Base-by-base conservation (phyloP, 805 yeast species). In the Suhomyces xylopsoci region DNA sequence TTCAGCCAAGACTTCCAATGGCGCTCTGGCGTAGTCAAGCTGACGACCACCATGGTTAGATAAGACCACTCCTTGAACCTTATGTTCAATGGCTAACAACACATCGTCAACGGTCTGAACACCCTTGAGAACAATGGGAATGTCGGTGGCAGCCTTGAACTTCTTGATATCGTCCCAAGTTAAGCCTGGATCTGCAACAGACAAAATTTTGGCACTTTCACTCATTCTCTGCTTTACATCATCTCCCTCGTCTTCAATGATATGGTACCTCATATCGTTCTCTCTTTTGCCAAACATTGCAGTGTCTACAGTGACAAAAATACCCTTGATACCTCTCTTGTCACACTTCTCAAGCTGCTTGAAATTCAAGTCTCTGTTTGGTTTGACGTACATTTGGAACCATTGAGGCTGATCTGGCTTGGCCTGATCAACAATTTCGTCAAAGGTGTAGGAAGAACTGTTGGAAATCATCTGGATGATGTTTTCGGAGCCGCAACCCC, bases 391-490 rank as follows among this genome's bases (percentile, higher is more conserved):
- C 43, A 78, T 66, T 57, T 81, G 84, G 53, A 73, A 70, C 79
- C 81, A 78, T 49, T 78, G 81, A 12, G 73, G 67, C 52, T 70
- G 76, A 38, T 77, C 77, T 14, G 81, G 82, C 2, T 70, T 71
- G 30, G 87, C 84, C 3, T 85, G 88, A 51, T 81, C 90, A 2
- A 86, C 81, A 55, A 91, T 88, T 65, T 91, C 97, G 60, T 90
- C 94, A 57, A 90, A 79, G 1, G 97, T 84, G 66, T 90, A 89
- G 6, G 96, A 88, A 0, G 97, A 93, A 59, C 90, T 76, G 1
- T 97, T 92, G 5, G 97, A 91, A 52, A 92, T 85, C 98, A 92
- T 92, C 70, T 92, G 97, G 51, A 87, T 83, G 32, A 85, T 61
- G 22, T 64, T 82, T 51, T 88, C 87, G 51, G 79, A 76, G 36